Evolutionary conservation across 768 basidiomycete genomes (phyloP).

Genomic region (Boletus coccyginus): DNA sequence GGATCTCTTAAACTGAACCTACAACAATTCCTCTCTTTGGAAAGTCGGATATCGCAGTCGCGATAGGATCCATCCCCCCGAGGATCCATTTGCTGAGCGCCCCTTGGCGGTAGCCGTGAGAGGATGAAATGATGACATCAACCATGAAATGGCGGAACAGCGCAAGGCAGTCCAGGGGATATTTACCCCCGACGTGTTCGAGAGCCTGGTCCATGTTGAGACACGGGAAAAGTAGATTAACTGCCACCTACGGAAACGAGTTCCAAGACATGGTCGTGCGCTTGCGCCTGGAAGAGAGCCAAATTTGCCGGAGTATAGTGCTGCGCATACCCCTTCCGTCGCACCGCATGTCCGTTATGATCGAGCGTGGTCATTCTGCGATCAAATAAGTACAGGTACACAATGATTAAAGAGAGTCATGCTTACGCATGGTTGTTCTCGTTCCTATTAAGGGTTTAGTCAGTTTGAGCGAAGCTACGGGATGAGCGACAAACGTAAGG

Average conservation of each 20-base stretch:
- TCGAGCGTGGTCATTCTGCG: constrained; percentile 78
- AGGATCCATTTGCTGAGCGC: constrained; percentile 68
- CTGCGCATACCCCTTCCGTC: constrained; percentile 72
- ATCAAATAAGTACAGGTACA: constrained; percentile 41
- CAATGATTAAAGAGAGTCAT: constrained; percentile 29
- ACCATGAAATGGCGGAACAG: constrained; percentile 79
- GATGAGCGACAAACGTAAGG: constrained; percentile 56
- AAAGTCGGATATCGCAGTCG: constrained; percentile 75
- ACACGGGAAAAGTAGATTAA: neutral
- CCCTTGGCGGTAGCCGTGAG: constrained; percentile 69
- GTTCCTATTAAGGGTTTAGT: constrained; percentile 48
- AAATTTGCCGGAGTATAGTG: constrained; percentile 69
- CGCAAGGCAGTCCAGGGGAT: constrained; percentile 63
- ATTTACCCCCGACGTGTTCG: constrained; percentile 52
- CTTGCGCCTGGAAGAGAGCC: constrained; percentile 67
- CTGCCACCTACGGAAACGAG: constrained; percentile 54
- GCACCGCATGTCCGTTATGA: constrained; percentile 63
- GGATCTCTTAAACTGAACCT: constrained; percentile 16
- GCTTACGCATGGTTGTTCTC: constrained; percentile 78
- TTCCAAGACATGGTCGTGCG: constrained; percentile 59
- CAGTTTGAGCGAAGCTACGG: constrained; percentile 10
- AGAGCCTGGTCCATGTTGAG: constrained; percentile 46
- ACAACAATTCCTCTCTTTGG: constrained; percentile 74
- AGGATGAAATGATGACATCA: constrained; percentile 65
- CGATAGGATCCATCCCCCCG: constrained; percentile 63